These are phyloP conservation scores for Tylopilus subfusipes DNA, from an alignment of 768 basidiomycete species.

Conservation along the genomic window DNA sequence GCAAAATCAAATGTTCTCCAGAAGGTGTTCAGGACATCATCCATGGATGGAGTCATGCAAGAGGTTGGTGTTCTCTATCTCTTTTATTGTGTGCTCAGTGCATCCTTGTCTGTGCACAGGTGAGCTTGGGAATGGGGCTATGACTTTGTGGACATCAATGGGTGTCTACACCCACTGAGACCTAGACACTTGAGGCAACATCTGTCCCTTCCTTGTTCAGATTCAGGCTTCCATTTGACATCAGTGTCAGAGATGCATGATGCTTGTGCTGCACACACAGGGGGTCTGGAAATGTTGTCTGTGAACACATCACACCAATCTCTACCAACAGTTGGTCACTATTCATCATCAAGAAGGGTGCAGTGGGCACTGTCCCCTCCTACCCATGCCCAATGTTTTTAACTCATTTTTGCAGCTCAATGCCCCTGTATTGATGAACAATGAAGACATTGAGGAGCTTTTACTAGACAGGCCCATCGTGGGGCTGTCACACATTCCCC, in stretches of 20 bases:
- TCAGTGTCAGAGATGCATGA: slow-evolving; percentile 6
- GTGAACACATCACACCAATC: slow-evolving; percentile 4
- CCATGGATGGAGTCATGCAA: no score
- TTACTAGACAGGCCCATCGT: no score
- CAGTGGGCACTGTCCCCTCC: no score
- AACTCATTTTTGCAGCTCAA: no score
- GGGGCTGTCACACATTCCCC: no score
- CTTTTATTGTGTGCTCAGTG: no score
- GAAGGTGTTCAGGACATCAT: no score
- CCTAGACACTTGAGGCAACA: slow-evolving; percentile 27
- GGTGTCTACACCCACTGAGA: slow-evolving; percentile 12
- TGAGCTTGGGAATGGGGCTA: slow-evolving; percentile 1
- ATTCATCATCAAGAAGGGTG: slow-evolving; percentile 24
- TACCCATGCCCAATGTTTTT: slow-evolving; percentile 31
- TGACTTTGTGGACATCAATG: slow-evolving; percentile 1
- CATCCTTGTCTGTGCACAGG: slow-evolving; percentile 16
- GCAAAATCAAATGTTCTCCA: no score
- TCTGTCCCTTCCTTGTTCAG: slow-evolving; percentile 8
- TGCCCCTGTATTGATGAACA: no score
- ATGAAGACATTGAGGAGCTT: no score
- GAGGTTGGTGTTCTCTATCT: no score
- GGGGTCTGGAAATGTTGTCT: slow-evolving; percentile 22
- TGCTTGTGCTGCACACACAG: slow-evolving; percentile 30
- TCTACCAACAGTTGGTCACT: slow-evolving; percentile 16
- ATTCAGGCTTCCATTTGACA: background rate